Conservation (phyloP, 257 asterid species). For the Solanum pinnatisectum region DNA sequence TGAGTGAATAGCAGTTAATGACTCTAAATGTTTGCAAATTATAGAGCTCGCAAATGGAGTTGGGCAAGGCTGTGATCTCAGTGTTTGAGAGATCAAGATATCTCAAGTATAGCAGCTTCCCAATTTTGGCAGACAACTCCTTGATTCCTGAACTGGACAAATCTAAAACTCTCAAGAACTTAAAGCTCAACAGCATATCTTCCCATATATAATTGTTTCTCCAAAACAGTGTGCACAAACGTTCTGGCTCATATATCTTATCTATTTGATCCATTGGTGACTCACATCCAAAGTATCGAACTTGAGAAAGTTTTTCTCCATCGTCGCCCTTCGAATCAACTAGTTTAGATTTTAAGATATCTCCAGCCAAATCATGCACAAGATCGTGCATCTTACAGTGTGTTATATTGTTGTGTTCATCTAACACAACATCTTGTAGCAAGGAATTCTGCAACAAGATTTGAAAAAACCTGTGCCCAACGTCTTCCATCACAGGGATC, state of each 20-base stretch:
- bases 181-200: not conserved
- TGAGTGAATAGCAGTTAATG: fast-evolving
- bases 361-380: slow-evolving; percentile 18
- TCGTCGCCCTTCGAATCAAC: not conserved
- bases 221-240: not conserved
- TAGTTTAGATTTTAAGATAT: not conserved
- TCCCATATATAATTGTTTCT: not conserved
- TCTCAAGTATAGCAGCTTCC: slow-evolving; percentile 3
- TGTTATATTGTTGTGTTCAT: not conserved
- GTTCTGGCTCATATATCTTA: not conserved
- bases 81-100: slow-evolving; percentile 7
- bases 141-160: not conserved
- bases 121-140: not conserved
- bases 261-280: not conserved
- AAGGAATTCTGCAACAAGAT: slow-evolving; percentile 6
- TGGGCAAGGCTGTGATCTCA: not conserved
- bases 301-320: not conserved
- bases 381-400: slow-evolving; percentile 21
- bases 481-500: slow-evolving; percentile 4
- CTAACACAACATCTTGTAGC: slow-evolving; percentile 1
- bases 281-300: not conserved
- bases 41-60: not conserved
- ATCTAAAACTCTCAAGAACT: slow-evolving; percentile 6
- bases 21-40: slow-evolving; percentile 6
- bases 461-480: slow-evolving; percentile 1